phyloP scores from a whole-genome alignment of 2,329 filamentous ascomycete genomes.

The Hirsutella minnesotensis region DNA sequence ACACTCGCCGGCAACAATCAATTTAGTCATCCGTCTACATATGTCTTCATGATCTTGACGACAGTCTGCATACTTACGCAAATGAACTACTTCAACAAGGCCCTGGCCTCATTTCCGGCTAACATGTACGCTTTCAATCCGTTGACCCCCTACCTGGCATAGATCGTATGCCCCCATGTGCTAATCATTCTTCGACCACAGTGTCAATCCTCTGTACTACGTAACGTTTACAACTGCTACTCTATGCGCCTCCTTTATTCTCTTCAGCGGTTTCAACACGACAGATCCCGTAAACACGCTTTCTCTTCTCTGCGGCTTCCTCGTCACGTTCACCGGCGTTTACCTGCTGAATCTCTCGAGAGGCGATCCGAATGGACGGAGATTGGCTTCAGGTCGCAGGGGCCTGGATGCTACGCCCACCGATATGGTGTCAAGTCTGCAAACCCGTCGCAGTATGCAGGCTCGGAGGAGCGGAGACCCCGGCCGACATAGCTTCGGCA shows the following conservation, averaged over 20 bases:
- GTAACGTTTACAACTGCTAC: constrained; percentile 95
- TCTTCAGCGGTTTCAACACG: constrained; percentile 94
- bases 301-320: constrained; percentile 82
- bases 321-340: constrained; percentile 89
- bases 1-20: constrained; percentile 91
- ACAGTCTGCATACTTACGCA: constrained; percentile 91
- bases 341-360: constrained; percentile 95
- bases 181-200: constrained; percentile 23
- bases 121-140: constrained; percentile 61
- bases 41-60: constrained; percentile 92
- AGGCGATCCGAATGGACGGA: constrained; percentile 71
- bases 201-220: constrained; percentile 93
- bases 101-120: constrained; percentile 88
- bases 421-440: constrained; percentile 78
- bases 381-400: constrained; percentile 46
- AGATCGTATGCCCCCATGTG: background rate
- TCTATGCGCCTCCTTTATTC: constrained; percentile 86
- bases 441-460: constrained; percentile 91
- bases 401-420: constrained; percentile 74
- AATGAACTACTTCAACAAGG: constrained; percentile 99
- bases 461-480: constrained; percentile 62
- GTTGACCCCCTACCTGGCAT: background rate
- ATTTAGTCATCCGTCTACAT: constrained; percentile 88
- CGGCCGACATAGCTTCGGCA: constrained; percentile 50
- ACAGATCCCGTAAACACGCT: constrained; percentile 84